Evolutionary conservation across 225 moss, liverwort and hornwort genomes (phyloP).

Genomic region (Antitrichia curtipendula): DNA sequence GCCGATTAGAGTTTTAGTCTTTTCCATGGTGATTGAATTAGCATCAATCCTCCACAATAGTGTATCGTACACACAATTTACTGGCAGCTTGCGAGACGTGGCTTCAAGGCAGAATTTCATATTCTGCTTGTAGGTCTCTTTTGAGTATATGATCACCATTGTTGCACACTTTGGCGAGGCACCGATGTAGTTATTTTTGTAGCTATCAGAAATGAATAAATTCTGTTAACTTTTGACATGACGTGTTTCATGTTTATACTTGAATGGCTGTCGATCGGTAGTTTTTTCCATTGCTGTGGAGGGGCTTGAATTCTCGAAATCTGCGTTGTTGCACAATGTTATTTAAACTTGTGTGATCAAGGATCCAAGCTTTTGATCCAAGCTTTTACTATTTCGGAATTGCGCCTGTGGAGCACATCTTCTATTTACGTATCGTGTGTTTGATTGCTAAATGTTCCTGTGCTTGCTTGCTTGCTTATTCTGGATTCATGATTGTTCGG

Average conservation of each 20-base stretch:
- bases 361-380: background rate
- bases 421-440: background rate
- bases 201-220: background rate
- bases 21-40: background rate
- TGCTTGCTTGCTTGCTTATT: background rate
- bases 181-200: background rate
- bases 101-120: background rate
- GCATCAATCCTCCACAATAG: background rate
- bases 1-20: background rate
- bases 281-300: background rate
- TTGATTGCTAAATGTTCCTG: background rate
- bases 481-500: background rate
- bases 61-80: background rate
- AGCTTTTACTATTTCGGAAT: background rate
- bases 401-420: no score
- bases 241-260: background rate
- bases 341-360: background rate
- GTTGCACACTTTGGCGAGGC: slow-evolving; percentile 7
- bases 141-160: background rate
- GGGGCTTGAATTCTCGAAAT: background rate
- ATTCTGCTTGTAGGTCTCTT: background rate
- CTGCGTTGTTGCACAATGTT: background rate
- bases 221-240: background rate
- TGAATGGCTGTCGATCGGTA: background rate
- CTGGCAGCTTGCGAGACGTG: background rate